Base-by-base conservation (phyloP, 441 rosid species). In the Eutrema salsugineum region DNA sequence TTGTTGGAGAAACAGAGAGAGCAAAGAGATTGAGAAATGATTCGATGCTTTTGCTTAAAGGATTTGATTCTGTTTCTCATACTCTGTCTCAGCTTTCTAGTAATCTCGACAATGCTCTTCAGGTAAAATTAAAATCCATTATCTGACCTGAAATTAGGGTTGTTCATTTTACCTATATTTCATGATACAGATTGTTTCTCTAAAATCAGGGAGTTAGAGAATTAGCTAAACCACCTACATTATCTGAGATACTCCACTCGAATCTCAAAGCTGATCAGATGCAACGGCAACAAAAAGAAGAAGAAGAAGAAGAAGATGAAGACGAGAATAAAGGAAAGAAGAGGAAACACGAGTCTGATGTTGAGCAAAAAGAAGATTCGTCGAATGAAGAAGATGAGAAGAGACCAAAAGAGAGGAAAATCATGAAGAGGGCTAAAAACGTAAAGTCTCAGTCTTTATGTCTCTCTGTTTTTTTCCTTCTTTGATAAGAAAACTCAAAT, bases 51-150 rank as follows among this genome's bases (percentile, higher is more conserved):
- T 66, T 92, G 80, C 83, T 89, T 22, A 84, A 84, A 83, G 99
- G 98, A 35, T 94, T 94, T 70, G 97, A 94, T 38, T 92, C 99
- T 15, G 61, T 91, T 32, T 77, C 90, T 14, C 84, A 84, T n/a
- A 78, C 88, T 14, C 82, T 92, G 39, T 92, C 96, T 71, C 89
- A 78, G 76, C 90, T 94, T 27, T 94, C 93, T 22, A 82, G 71
- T 75, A 91, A 90, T 70, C 84, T 94, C 30, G 93, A 86, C 43
- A 85, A 81, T 19, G 93, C 98, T 68, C 93, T 94, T 77, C 96
- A 85, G 93, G 99, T 90, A 70, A 60, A 2, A 5, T 27, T 2
- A 33, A 39, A 9, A 10, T 35, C n/a, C 20, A 8, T 65, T 12
- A n/a, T 36, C 8, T 24, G 1, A 5, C n/a, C 47, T 20, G 17